Evolutionary conservation across 202 grass and related monocot species (phyloP), one percentile per base, ranked within the genome.

Genomic region (Sporobolus alterniflorus): DNA sequence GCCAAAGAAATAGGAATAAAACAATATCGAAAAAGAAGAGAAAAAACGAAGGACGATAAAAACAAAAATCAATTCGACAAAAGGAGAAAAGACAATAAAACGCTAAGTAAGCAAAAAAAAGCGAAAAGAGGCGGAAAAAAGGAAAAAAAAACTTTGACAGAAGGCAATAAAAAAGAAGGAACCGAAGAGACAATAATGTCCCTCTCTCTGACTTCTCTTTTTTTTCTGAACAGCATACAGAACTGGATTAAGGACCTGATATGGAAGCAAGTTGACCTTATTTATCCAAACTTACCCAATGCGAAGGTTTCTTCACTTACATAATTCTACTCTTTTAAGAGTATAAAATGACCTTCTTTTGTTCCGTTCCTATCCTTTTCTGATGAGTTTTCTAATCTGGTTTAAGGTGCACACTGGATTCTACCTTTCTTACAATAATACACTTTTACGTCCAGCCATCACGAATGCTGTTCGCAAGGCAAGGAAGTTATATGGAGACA

Each of bases 401-500:
- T 86, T 83, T 65, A 81, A 98, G 92, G 92, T 98, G 28, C 96
- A 98, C 77, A 51, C 20, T 86, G 96, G 96, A 68, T 95, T 98
- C 83, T 98, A 92, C 88, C 86, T 85, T 74, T 79, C 92, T 75
- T 98, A 98, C 55, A 92, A 98, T 73, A 92, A 95, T 79, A 98
- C 96, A 8, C 65, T 67, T 66, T 73, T 98, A 80, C 86, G 90
- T 67, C 51, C 80, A 71, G 44, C 77, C 34, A 90, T 95, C 82
- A 69, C 36, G 48, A 88, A 82, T 62, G 90, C 96, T 80, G 85
- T 93, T 84, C 83, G 57, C 75, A 88, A 83, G 76, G 88, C 84
- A 66, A 93, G 64, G 79, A 77, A 90, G 49, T 60, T 69, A 34
- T 88, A 90, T 48, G 85, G 87, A 81, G 20, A 90, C 77, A 82